Evolutionary conservation across 805 yeast genomes (phyloP).

Genomic region (Starmerella kuoi): DNA sequence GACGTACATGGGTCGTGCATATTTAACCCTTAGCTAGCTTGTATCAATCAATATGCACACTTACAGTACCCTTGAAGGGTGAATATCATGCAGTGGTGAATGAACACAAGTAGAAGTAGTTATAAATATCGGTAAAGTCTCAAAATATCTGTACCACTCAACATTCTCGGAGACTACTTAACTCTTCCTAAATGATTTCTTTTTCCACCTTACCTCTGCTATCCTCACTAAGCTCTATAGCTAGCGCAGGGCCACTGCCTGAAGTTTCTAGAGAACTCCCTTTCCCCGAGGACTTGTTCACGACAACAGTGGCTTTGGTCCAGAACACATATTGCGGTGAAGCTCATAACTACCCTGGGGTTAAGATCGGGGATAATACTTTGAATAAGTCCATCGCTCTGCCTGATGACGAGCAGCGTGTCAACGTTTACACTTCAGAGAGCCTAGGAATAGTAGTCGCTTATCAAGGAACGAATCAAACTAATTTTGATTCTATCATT

Average conservation of each 20-base stretch:
- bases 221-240: not conserved
- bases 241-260: not conserved
- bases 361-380: not conserved
- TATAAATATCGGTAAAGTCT: too few species aligned
- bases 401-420: not conserved
- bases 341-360: not conserved
- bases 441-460: not conserved
- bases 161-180: too few species aligned
- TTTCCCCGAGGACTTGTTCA: not conserved
- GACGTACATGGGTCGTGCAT: too few species aligned
- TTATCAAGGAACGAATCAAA: not conserved
- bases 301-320: not conserved
- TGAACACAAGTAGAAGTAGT: too few species aligned
- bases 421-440: not conserved
- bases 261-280: not conserved
- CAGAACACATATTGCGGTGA: not conserved
- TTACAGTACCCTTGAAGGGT: too few species aligned
- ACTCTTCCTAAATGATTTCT: not conserved
- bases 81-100: too few species aligned
- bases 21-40: too few species aligned
- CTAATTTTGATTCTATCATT: not conserved
- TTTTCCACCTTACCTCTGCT: not conserved
- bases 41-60: too few species aligned
- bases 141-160: too few species aligned
- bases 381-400: not conserved